Percentiles rank a stretch among this genome's conserved stretches.
Evolutionary conservation across 768 basidiomycete genomes (phyloP).

Genomic region (Chlorophyllum brunneum): DNA sequence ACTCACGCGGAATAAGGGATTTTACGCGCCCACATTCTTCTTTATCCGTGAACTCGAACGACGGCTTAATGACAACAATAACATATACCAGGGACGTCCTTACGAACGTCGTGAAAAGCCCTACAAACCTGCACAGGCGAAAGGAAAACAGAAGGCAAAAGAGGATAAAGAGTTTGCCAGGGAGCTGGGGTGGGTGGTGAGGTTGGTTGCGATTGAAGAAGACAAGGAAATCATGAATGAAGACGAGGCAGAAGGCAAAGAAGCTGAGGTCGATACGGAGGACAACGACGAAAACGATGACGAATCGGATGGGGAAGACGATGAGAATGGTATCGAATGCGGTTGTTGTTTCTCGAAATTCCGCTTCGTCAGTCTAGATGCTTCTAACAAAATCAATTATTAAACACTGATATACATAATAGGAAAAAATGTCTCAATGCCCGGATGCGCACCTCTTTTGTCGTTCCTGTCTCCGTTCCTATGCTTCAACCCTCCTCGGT

Average conservation of each 20-base stretch:
- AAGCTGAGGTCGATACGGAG: conserved; percentile 29
- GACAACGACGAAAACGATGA: conserved; percentile 36
- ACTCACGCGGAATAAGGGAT: conserved; percentile 31
- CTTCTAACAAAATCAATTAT: conserved; percentile 1
- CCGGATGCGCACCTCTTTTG: conserved; percentile 90
- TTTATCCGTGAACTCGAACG: conserved; percentile 37
- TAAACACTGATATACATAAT: conserved; percentile 3
- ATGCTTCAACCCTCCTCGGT: conserved; percentile 66
- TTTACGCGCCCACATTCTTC: conserved; percentile 70
- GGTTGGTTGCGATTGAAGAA: conserved; percentile 18
- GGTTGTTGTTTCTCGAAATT: conserved; percentile 81
- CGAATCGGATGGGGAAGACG: conserved; percentile 40
- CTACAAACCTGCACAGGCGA: conserved; percentile 17
- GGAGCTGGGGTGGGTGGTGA: conserved; percentile 43
- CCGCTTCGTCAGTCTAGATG: conserved; percentile 56
- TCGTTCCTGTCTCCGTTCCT: conserved; percentile 59
- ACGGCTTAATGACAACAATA: conserved; percentile 17
- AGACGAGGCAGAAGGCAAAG: conserved; percentile 22
- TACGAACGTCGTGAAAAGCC: conserved; percentile 6
- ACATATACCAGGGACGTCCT: not conserved
- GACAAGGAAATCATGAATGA: conserved; percentile 15
- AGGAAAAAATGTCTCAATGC: conserved; percentile 88
- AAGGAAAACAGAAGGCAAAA: conserved; percentile 22
- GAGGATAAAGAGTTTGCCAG: conserved; percentile 43
- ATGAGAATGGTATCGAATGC: conserved; percentile 65